These are phyloP conservation scores for Marasmius tenuissimus DNA, from an alignment of 1,284 basidiomycete species.

Conservation along the genomic window DNA sequence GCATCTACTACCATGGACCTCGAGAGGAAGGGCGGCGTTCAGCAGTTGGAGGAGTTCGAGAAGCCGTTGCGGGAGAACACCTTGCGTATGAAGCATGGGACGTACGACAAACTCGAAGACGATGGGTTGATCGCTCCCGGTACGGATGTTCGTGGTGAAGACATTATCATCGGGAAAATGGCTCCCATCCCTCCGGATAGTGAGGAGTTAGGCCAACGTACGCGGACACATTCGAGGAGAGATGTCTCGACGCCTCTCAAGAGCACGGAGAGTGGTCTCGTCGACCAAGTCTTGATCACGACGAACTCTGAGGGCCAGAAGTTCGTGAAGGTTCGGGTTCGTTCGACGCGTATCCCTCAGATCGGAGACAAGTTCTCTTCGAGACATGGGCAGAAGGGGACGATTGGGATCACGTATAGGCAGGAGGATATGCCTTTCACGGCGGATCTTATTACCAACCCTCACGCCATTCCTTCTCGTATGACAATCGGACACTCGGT, in stretches of 20 bases:
- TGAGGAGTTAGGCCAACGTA: constrained; percentile 95
- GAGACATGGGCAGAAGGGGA: constrained; percentile 99
- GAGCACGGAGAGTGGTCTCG: constrained; percentile 96
- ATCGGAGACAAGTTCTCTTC: constrained; percentile 99
- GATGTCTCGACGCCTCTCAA: constrained; percentile 98
- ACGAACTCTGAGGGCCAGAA: constrained; percentile 96
- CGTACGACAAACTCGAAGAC: constrained; percentile 97
- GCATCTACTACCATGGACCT: constrained; percentile 81
- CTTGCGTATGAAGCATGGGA: constrained; percentile 89
- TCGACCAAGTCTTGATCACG: constrained; percentile 96
- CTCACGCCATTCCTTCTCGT: constrained; percentile 98
- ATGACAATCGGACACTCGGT: constrained; percentile 99
- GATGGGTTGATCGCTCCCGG: constrained; percentile 96
- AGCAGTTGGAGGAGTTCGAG: no score
- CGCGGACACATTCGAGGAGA: constrained; percentile 85
- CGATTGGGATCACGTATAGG: constrained; percentile 97
- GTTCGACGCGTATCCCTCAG: constrained; percentile 94
- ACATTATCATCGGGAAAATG: constrained; percentile 99
- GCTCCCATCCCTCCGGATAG: constrained; percentile 95
- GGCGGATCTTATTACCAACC: constrained; percentile 96
- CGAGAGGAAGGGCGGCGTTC: no score
- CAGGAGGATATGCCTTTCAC: constrained; percentile 99
- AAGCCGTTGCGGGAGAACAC: no score
- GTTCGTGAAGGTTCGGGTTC: constrained; percentile 97
- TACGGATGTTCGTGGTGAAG: constrained; percentile 93